Conservation (phyloP, 202 grass and related monocot genomes). For the Bolboschoenoplectus hybrid region DNA sequence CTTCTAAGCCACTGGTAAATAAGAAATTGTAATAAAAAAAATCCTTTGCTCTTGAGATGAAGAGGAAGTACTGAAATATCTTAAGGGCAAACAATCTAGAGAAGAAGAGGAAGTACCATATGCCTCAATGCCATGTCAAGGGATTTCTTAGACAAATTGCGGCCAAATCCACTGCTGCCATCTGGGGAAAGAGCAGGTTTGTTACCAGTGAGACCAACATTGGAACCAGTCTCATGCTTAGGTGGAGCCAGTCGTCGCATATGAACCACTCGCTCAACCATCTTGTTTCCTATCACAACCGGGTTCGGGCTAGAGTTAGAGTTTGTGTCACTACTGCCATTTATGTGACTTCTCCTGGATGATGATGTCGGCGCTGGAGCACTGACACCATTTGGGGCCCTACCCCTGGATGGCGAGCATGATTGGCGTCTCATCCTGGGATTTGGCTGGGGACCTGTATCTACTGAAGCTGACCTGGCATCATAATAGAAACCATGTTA, state of each 20-base stretch:
- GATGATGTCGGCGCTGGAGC: constrained; percentile 60
- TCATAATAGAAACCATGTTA: background rate
- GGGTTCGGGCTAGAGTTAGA: constrained; percentile 53
- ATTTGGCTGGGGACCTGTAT: constrained; percentile 58
- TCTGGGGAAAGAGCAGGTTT: constrained; percentile 62
- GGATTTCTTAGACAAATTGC: constrained; percentile 92
- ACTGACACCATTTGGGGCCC: constrained; percentile 56
- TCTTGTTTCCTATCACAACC: constrained; percentile 87
- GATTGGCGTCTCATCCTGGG: constrained; percentile 75
- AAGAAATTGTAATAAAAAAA: constrained; percentile 5
- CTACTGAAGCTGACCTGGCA: constrained; percentile 85
- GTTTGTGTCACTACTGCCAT: constrained; percentile 28
- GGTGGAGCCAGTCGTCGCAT: constrained; percentile 91
- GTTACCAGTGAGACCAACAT: constrained; percentile 59
- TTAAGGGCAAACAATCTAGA: background rate
- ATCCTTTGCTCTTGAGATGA: background rate
- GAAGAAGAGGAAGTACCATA: constrained; percentile 60
- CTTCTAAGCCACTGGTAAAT: background rate
- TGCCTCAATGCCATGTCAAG: constrained; percentile 96
- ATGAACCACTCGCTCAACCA: constrained; percentile 94
- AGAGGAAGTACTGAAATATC: background rate
- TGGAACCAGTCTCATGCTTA: constrained; percentile 73
- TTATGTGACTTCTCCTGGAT: constrained; percentile 74
- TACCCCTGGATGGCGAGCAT: constrained; percentile 92
- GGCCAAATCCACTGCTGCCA: constrained; percentile 78